Evolutionary conservation across 2,329 filamentous ascomycete genomes (phyloP), one percentile per base, ranked within the genome.

Genomic region (Paraconiothyrium sp.): DNA sequence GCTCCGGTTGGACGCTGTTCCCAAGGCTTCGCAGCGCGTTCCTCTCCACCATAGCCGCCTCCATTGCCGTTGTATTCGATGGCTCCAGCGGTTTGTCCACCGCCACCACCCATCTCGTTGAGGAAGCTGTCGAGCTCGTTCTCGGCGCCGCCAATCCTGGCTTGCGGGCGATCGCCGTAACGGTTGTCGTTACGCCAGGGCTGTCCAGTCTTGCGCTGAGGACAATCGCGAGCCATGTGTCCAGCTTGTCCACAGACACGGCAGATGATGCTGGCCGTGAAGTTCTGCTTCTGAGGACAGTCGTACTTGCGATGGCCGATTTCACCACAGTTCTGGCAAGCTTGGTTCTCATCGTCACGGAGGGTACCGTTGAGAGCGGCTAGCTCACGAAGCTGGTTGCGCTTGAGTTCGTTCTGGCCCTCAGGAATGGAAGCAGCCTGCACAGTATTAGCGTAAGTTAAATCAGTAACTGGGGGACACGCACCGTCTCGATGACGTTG

Each of bases 251-350:
- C 95, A 83, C 95, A 99, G 72, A 97, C 92, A 73, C 94, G 94
- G 82, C 95, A 99, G 77, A 99, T 98, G 78, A 99, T 98, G 81
- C 93, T 98, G 73, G 95, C 94, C n/a, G 95, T 99, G 82, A 91
- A 98, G 82, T 99, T 99, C 78, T 94, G 92, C 80, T 95, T 92
- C 82, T 99, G 93, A 14, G 95, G 95, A 73, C 95, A 99, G 78
- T 99, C 95, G 79, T 97, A 98, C 82, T 99, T 99, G 81, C 95
- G 91, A 81, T 99, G 95, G 63, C 95, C 95, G 68, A 99, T 99
- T 86, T 98, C 93, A 72, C 95, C 95, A 84, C 89, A 99, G 84
- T 99, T 99, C 84, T 99, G 95, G 82, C 95, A 99, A 68, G 95
- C 95, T 80, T 99, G 95, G 81, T 99, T 99, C 79, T 99, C 95